Evolutionary conservation across 176 grass and related monocot species (phyloP).

Genomic region (Paspalum vaginatum): DNA sequence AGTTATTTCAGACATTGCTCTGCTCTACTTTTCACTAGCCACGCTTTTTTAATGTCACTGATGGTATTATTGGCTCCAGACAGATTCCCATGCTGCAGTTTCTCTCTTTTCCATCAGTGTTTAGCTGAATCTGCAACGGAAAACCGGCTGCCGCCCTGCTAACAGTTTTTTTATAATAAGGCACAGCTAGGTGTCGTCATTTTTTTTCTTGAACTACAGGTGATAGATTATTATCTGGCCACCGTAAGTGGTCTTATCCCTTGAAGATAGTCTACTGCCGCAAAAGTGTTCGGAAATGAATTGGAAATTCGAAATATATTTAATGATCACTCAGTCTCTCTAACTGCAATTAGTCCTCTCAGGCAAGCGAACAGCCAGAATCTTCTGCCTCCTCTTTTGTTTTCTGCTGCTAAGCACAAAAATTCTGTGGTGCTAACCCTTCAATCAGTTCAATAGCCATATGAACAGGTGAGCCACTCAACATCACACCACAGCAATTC

Average conservation of each 20-base stretch:
- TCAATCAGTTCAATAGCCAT: slow-evolving; percentile 64
- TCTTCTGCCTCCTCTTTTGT: slow-evolving; percentile 36
- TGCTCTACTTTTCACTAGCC: not conserved
- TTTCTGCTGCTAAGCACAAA: slow-evolving; percentile 29
- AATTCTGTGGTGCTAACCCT: slow-evolving; percentile 53
- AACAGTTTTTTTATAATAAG: too few relatives aligned
- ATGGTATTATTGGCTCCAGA: not conserved
- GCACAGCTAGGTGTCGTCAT: not conserved
- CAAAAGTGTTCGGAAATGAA: slow-evolving; percentile 29
- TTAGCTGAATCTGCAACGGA: not conserved
- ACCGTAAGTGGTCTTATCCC: not conserved
- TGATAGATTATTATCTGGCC: not conserved
- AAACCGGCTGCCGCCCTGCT: not conserved
- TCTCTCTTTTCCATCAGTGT: slow-evolving; percentile 15
- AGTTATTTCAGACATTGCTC: not conserved
- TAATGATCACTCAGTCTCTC: slow-evolving; percentile 29
- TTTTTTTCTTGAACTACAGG: not conserved
- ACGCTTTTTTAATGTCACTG: not conserved
- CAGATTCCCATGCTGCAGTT: not conserved
- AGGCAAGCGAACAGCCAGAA: slow-evolving; percentile 51
- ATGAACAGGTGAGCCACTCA: slow-evolving; percentile 49
- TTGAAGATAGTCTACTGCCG: not conserved
- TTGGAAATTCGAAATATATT: slow-evolving; percentile 13
- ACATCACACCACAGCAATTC: slow-evolving; percentile 46
- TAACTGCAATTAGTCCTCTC: slow-evolving; percentile 54